These are phyloP conservation scores for Phytomonas francai DNA, from an alignment of 208 protist species.

Conservation along the genomic window DNA sequence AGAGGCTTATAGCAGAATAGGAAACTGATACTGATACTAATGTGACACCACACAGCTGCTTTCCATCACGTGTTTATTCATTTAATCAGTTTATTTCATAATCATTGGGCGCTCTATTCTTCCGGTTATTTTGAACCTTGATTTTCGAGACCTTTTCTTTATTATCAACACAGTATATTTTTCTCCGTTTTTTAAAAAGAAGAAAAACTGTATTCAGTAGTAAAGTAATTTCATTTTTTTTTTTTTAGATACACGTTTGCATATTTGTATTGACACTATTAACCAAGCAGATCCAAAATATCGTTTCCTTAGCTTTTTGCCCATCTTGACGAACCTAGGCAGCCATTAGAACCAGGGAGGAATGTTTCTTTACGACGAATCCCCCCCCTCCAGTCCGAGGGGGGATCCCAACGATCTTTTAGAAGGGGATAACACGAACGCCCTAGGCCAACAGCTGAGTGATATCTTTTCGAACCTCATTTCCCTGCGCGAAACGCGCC, in stretches of 20 bases:
- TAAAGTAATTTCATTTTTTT: slow-evolving; percentile 2
- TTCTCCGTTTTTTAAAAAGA: slow-evolving; percentile 9
- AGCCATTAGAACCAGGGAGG: not conserved
- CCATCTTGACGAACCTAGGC: not conserved
- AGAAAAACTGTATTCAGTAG: not conserved
- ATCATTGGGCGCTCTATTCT: slow-evolving; percentile 1
- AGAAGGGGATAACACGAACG: slow-evolving; percentile 37
- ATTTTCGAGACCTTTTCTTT: not conserved
- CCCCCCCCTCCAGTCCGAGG: not conserved
- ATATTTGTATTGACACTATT: slow-evolving; percentile 5
- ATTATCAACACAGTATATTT: slow-evolving; percentile 1
- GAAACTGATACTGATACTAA: not conserved
- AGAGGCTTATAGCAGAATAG: not conserved
- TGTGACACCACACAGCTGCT: not conserved
- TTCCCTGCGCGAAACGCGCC: slow-evolving; percentile 37
- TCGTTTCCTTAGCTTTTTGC: no score
- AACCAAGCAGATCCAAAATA: not conserved
- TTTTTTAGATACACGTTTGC: not conserved
- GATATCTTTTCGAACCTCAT: slow-evolving; percentile 73
- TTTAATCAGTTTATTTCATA: slow-evolving; percentile 6
- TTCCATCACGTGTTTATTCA: not conserved
- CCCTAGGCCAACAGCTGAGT: slow-evolving; percentile 57
- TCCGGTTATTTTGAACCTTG: slow-evolving; percentile 9
- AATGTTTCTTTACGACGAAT: not conserved
- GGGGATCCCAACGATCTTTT: not conserved